Conservation (phyloP, 2,329 filamentous ascomycete genomes). For the Calonectria pauciramosa region DNA sequence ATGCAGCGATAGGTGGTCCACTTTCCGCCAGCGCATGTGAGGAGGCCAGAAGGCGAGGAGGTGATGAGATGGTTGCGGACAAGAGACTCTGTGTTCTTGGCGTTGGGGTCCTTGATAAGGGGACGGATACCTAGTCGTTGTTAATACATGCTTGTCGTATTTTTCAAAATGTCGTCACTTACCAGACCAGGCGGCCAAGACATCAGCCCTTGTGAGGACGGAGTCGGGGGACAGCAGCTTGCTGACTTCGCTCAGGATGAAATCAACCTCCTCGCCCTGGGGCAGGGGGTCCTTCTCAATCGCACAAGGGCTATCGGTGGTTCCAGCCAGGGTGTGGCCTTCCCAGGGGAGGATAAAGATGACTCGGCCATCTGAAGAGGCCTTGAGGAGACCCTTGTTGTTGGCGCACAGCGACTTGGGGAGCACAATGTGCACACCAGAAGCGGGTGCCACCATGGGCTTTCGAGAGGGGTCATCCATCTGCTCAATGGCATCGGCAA, state of each 20-base stretch:
- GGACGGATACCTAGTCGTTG: constrained; percentile 72
- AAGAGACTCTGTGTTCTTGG: constrained; percentile 85
- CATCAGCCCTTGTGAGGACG: constrained; percentile 79
- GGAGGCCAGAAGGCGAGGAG: constrained; percentile 78
- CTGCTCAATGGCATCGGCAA: constrained; percentile 83
- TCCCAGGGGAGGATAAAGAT: constrained; percentile 93
- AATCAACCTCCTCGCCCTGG: constrained; percentile 83
- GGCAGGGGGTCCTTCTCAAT: constrained; percentile 80
- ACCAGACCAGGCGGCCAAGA: constrained; percentile 86
- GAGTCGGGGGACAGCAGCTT: constrained; percentile 83
- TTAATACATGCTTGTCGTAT: constrained; percentile 27
- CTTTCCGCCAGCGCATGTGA: constrained; percentile 87
- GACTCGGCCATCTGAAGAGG: constrained; percentile 87
- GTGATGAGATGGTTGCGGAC: constrained; percentile 87
- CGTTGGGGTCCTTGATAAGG: constrained; percentile 84
- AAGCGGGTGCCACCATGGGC: constrained; percentile 84
- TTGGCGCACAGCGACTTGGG: constrained; percentile 84
- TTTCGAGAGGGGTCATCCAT: constrained; percentile 79
- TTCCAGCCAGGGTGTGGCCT: constrained; percentile 87
- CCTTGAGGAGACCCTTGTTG: constrained; percentile 87
- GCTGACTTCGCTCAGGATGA: constrained; percentile 84
- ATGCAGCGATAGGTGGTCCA: constrained; percentile 93
- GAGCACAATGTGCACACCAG: constrained; percentile 86
- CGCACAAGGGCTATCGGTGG: constrained; percentile 80
- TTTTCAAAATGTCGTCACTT: constrained; percentile 46